These are phyloP conservation scores for Jimgerdemannia flammicorona DNA, from an alignment of 192 early-diverging fungal species.

Conservation along the genomic window DNA sequence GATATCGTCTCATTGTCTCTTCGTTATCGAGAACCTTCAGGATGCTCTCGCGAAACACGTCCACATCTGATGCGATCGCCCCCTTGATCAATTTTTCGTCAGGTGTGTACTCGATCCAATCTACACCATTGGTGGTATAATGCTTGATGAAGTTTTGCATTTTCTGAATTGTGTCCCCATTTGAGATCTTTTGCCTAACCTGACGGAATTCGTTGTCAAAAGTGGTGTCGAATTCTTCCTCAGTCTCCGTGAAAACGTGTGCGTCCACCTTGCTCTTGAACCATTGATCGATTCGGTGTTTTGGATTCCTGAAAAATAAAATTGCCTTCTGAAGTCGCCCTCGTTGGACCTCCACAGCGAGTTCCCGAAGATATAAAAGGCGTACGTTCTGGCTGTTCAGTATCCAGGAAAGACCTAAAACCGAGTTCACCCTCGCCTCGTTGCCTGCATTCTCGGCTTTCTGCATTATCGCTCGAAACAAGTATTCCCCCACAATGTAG, in stretches of 20 bases:
- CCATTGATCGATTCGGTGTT: background rate
- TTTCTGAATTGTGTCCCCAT: slow-evolving; percentile 1
- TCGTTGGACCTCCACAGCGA: background rate
- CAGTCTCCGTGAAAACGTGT: background rate
- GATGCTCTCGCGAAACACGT: background rate
- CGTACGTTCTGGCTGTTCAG: slow-evolving; percentile 2
- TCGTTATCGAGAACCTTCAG: slow-evolving; percentile 5
- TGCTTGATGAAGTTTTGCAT: slow-evolving; percentile 12
- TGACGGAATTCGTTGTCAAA: background rate
- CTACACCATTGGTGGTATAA: slow-evolving; percentile 7
- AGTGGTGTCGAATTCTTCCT: background rate
- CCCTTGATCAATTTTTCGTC: background rate
- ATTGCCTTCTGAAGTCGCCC: background rate
- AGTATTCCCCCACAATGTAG: background rate
- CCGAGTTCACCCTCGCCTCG: background rate
- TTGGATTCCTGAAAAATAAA: background rate
- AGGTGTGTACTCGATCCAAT: slow-evolving; percentile 5
- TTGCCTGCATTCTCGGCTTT: slow-evolving; percentile 11
- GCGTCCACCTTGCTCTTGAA: background rate
- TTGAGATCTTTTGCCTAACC: background rate
- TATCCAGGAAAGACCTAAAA: slow-evolving; percentile 1
- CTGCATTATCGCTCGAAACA: slow-evolving; percentile 4
- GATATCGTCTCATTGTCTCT: background rate
- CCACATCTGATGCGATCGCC: background rate
- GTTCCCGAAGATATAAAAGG: background rate